These are phyloP conservation scores for Fusarium newnesense DNA, from an alignment of 2,329 filamentous ascomycete genomes.

Conservation along the genomic window DNA sequence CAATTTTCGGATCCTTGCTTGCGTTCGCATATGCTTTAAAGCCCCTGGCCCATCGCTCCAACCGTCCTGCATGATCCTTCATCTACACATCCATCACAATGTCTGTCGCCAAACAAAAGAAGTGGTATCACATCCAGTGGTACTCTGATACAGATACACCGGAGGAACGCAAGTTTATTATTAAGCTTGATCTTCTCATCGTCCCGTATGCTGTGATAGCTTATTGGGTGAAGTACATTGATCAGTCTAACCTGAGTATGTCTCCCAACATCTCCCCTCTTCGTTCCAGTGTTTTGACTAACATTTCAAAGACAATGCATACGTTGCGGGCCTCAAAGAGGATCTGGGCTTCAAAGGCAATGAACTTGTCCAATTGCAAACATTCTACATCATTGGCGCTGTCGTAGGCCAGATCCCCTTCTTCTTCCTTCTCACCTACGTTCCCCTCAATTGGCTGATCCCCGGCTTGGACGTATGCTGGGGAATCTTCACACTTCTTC, in stretches of 20 bases:
- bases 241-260: slow-evolving; percentile 42
- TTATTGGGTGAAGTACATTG: slow-evolving; percentile 44
- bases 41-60: background rate
- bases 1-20: background rate
- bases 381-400: slow-evolving; percentile 58
- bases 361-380: slow-evolving; percentile 65
- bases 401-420: slow-evolving; percentile 64
- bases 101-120: slow-evolving; percentile 10
- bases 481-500: slow-evolving; percentile 67
- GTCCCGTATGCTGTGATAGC: slow-evolving; percentile 41
- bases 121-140: slow-evolving; percentile 29
- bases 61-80: background rate
- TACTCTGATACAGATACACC: slow-evolving; percentile 18
- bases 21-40: slow-evolving; percentile 3
- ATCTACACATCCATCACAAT: background rate
- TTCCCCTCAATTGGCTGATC: slow-evolving; percentile 61
- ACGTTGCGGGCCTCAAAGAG: slow-evolving; percentile 64
- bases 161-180: slow-evolving; percentile 29
- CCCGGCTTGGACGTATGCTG: slow-evolving; percentile 63
- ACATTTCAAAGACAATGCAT: slow-evolving; percentile 59
- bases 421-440: slow-evolving; percentile 59
- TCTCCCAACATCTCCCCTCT: accelerated
- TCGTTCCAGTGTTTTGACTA: background rate
- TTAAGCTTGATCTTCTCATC: slow-evolving; percentile 66
- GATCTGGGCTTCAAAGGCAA: slow-evolving; percentile 62